These are phyloP conservation scores for Polytrichum commune DNA, from an alignment of 225 moss, liverwort and hornwort species.

Conservation along the genomic window DNA sequence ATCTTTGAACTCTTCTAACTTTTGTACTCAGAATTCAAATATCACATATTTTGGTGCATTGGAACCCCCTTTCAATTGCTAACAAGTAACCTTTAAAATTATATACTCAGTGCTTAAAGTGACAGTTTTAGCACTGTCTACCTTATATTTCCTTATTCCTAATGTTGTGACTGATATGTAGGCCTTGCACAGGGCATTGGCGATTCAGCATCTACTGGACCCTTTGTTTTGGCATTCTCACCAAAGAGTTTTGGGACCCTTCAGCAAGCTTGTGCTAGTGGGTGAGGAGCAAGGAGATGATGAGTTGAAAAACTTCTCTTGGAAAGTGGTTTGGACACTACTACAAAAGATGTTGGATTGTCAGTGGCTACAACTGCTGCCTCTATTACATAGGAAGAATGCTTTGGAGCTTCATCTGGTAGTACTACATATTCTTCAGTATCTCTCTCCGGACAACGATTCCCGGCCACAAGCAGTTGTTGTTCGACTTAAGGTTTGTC, in stretches of 20 bases:
- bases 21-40: no score
- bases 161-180: constrained; percentile 17
- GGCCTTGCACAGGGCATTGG: constrained; percentile 65
- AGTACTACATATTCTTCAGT: constrained; percentile 69
- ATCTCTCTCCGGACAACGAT: constrained; percentile 50
- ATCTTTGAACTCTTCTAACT: no score
- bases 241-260: constrained; percentile 26
- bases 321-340: constrained; percentile 73
- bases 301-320: constrained; percentile 44
- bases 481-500: constrained; percentile 75
- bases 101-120: no score
- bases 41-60: no score
- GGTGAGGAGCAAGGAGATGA: constrained; percentile 19
- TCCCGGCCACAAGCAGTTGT: constrained; percentile 74
- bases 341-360: constrained; percentile 64
- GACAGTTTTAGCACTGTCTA: no score
- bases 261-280: constrained; percentile 15
- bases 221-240: constrained; percentile 72
- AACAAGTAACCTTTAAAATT: no score
- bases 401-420: constrained; percentile 80
- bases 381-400: constrained; percentile 67
- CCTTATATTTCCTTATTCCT: no score
- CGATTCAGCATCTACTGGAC: constrained; percentile 76
- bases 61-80: no score
- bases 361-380: constrained; percentile 74